Evolutionary conservation across 1,284 basidiomycete species (phyloP), one percentile per base, ranked within the genome.

Genomic region (Omphalotus olearius): DNA sequence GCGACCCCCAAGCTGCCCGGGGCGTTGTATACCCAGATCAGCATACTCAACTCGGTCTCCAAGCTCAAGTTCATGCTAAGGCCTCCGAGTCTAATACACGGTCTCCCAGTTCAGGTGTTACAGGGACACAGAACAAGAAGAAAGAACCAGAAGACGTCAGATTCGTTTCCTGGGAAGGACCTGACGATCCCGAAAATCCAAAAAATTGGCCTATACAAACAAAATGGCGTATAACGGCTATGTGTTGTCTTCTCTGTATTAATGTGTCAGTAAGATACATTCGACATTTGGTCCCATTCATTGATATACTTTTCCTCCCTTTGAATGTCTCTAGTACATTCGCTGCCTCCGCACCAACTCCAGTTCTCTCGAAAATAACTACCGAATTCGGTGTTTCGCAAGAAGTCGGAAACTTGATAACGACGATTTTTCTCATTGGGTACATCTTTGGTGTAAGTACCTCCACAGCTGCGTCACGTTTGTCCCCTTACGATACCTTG

Each of bases 171-270:
- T 85, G 82, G 82, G 78, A 80, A 51, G 79, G 80, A 0, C 74
- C 77, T 2, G 59, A 80, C 57, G 85, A 88, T 64, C 79, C 74
- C 3, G 64, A 65, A 33, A 85, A 88, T 61, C 84, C 84, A 5
- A 79, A 83, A 54, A 84, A 82, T 56, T 83, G 79, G 76, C 69
- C 71, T 1, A 57, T 53, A 1, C 37, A 52, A 18, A 72, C 74
- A 54, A 81, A 79, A 59, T 83, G 82, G 81, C 43, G 63, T 1
- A 58, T 77, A 6, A 76, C 74, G 0, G 6, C 67, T 1, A 51
- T 76, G 0, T 67, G 66, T 56, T 66, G 68, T 2, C 39, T 80
- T 17, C 70, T 79, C 64, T 81, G 79, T 0, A 62, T 84, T 38
- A 80, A 80, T 58, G 76, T 78, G 76, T 78, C 60, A 46, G 73